A percentile compares a stretch with the other conserved stretches of the same genome.
These are phyloP conservation scores for Ganoderma leucocontextum DNA, from an alignment of 1,284 basidiomycete genomes.

Conservation along the genomic window DNA sequence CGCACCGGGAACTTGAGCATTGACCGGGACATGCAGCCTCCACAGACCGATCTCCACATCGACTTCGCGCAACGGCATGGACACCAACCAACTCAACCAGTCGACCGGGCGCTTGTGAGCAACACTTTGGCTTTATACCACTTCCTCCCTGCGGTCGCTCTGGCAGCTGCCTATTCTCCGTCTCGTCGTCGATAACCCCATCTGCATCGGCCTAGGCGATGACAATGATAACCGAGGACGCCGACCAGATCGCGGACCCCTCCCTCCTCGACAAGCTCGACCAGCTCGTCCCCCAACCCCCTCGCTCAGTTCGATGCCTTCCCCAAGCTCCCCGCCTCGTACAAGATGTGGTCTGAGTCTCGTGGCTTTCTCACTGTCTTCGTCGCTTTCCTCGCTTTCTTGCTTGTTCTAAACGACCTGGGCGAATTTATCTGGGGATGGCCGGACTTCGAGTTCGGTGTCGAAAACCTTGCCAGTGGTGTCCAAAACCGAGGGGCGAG, in stretches of 20 bases:
- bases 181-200: conserved; percentile 20
- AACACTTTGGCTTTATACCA: conserved; percentile 30
- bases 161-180: conserved; percentile 28
- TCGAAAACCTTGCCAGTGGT: conserved; percentile 68
- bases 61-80: too few relatives aligned
- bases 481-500: conserved; percentile 73
- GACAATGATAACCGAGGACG: conserved; percentile 32
- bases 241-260: conserved; percentile 35
- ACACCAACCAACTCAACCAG: conserved; percentile 28
- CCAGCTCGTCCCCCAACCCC: conserved; percentile 59
- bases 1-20: too few relatives aligned
- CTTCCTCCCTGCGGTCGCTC: conserved; percentile 26
- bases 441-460: conserved; percentile 85
- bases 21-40: too few relatives aligned
- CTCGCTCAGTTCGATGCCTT: conserved; percentile 82
- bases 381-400: conserved; percentile 73
- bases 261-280: conserved; percentile 66
- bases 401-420: conserved; percentile 87
- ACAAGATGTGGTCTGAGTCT: conserved; percentile 85
- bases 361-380: conserved; percentile 91
- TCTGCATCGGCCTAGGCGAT: conserved; percentile 21
- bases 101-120: conserved; percentile 25
- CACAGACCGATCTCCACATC: too few relatives aligned
- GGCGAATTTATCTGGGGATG: conserved; percentile 93
- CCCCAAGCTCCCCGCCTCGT: conserved; percentile 89